Conservation (phyloP, 495 filamentous ascomycete genomes). For the Articulospora tetracladia region DNA sequence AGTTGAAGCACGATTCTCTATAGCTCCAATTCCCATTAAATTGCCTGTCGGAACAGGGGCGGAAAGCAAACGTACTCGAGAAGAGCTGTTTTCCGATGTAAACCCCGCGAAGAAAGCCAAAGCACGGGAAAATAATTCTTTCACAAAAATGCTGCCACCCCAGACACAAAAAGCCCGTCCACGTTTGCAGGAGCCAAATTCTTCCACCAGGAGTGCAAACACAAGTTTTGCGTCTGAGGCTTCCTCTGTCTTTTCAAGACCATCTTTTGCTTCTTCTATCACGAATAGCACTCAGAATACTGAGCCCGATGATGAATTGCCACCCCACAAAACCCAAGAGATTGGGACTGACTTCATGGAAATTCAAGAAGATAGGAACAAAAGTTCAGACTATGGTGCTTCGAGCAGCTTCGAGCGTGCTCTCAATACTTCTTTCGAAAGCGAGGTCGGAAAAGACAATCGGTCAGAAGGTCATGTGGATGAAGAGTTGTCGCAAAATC, state of each 20-base stretch:
- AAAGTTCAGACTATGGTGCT: conserved; percentile 11
- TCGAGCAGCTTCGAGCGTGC: conserved; percentile 14
- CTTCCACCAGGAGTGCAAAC: not conserved
- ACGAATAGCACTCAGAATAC: conserved; percentile 9
- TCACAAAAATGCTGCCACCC: no score
- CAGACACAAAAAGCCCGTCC: no score
- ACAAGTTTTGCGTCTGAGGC: conserved; percentile 18
- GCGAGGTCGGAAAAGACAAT: not conserved
- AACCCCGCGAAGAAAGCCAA: conserved; percentile 5
- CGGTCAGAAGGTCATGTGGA: not conserved
- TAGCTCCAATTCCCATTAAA: not conserved
- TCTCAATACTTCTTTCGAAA: not conserved
- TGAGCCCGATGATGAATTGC: conserved; percentile 1
- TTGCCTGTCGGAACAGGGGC: not conserved
- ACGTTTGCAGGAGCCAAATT: not conserved
- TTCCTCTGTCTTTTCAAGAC: conserved; percentile 12
- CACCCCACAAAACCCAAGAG: not conserved
- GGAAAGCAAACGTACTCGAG: conserved; percentile 4
- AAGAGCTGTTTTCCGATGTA: conserved; percentile 1
- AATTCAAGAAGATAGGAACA: not conserved
- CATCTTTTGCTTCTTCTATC: not conserved
- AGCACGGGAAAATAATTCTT: not conserved
- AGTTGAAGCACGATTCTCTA: not conserved
- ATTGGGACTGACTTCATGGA: conserved; percentile 2
- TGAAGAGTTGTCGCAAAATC: conserved; percentile 13